phyloP scores from a whole-genome alignment of 2,329 filamentous ascomycete genomes.

The Blumeriella jaapii region DNA sequence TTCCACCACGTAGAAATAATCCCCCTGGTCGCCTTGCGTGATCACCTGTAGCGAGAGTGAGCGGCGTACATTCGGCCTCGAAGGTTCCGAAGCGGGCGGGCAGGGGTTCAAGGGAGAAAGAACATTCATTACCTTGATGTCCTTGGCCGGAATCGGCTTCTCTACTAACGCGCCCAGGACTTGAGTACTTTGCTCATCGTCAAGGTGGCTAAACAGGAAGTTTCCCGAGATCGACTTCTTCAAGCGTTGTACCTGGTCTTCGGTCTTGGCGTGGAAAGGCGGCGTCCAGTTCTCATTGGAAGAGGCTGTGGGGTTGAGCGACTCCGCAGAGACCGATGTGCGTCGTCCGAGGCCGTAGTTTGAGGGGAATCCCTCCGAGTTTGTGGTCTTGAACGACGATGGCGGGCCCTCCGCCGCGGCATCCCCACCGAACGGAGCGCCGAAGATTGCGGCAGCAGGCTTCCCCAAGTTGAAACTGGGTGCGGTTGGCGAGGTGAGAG shows the following conservation, averaged over 20 bases:
- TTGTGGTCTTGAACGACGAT: constrained; percentile 28
- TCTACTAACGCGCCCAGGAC: constrained; percentile 86
- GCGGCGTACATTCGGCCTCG: not conserved
- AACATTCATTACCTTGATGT: constrained; percentile 44
- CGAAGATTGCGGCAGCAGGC: constrained; percentile 28
- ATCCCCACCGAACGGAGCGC: constrained; percentile 33
- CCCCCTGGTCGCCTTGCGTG: constrained; percentile 85
- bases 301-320: constrained; percentile 76
- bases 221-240: constrained; percentile 75
- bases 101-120: not conserved
- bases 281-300: constrained; percentile 83
- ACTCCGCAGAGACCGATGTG: constrained; percentile 94
- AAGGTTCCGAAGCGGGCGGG: not conserved
- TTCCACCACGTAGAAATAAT: constrained; percentile 97
- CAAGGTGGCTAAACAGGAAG: constrained; percentile 87
- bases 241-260: constrained; percentile 70
- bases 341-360: constrained; percentile 92
- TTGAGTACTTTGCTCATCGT: constrained; percentile 81
- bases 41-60: constrained; percentile 55
- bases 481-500: constrained; percentile 62
- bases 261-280: constrained; percentile 71
- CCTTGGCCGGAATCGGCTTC: constrained; percentile 89
- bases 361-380: constrained; percentile 64
- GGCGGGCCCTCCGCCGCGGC: constrained; percentile 36
- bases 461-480: constrained; percentile 39